Percentiles rank a stretch among this genome's conserved stretches.
phyloP scores from a whole-genome alignment of 2,329 filamentous ascomycete genomes.

The Arthrobotrys megalospora region DNA sequence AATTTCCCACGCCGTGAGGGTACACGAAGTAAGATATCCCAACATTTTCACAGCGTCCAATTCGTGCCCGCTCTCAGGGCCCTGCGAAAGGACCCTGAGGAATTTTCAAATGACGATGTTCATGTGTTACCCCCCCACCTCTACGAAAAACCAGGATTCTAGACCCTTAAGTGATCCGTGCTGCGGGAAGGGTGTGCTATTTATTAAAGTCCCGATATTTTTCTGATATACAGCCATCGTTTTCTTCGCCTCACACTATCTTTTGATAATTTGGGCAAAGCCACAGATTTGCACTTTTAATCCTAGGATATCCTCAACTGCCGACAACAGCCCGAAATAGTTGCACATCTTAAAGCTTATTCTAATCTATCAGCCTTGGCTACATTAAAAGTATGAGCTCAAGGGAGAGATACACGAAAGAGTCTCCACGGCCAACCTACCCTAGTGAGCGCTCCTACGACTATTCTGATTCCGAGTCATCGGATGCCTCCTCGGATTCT shows the following conservation, averaged over 20 bases:
- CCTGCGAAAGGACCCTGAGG: slow-evolving; percentile 9
- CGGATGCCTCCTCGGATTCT: slow-evolving; percentile 24
- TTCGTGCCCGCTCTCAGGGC: slow-evolving; percentile 8
- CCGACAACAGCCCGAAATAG: not conserved
- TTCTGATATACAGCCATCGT: not conserved
- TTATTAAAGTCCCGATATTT: not conserved
- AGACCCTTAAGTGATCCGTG: not conserved
- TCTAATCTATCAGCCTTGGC: slow-evolving; percentile 1
- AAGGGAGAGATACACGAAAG: not conserved
- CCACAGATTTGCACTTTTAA: slow-evolving; percentile 1
- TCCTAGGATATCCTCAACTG: not conserved
- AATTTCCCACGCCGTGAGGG: not conserved
- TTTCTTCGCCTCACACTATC: slow-evolving; percentile 11
- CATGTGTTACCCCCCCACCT: not conserved
- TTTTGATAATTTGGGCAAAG: slow-evolving; percentile 1
- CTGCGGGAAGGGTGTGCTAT: not conserved
- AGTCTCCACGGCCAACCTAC: not conserved
- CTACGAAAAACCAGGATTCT: slow-evolving; percentile 2
- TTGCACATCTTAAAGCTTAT: not conserved
- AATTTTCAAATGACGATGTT: slow-evolving; percentile 1
- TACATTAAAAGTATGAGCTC: slow-evolving; percentile 11
- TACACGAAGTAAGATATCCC: not conserved
- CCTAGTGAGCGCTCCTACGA: slow-evolving; percentile 9
- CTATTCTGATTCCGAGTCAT: slow-evolving; percentile 25
- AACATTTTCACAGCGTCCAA: not conserved